Evolutionary conservation across 2,329 filamentous ascomycete genomes (phyloP).

Genomic region (Tricladium varicosporioides): DNA sequence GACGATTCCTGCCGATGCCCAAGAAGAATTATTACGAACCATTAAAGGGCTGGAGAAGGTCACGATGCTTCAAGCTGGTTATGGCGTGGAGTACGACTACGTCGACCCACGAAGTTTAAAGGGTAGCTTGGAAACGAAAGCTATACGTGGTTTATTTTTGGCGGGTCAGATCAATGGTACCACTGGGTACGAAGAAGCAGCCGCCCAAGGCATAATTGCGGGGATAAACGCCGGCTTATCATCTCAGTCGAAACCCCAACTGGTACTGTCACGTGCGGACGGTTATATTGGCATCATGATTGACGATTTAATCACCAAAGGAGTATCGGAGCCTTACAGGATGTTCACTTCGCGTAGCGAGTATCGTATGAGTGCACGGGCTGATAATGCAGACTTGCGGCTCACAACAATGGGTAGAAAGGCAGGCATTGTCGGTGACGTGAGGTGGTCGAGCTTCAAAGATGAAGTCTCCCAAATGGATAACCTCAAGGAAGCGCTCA

Average conservation of each 20-base stretch:
- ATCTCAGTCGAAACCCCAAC: slow-evolving; percentile 60
- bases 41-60: slow-evolving; percentile 87
- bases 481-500: slow-evolving; percentile 61
- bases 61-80: slow-evolving; percentile 89
- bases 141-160: slow-evolving; percentile 82
- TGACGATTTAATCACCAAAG: slow-evolving; percentile 94
- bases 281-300: slow-evolving; percentile 99
- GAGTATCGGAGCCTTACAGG: slow-evolving; percentile 92
- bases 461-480: slow-evolving; percentile 66
- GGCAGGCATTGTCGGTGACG: slow-evolving; percentile 76
- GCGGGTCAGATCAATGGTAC: slow-evolving; percentile 98
- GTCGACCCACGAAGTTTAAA: slow-evolving; percentile 87
- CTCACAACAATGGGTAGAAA: slow-evolving; percentile 75
- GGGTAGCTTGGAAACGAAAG: slow-evolving; percentile 90
- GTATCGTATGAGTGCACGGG: slow-evolving; percentile 86
- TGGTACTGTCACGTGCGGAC: slow-evolving; percentile 76
- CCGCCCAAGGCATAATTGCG: slow-evolving; percentile 87
- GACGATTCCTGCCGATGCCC: slow-evolving; percentile 87
- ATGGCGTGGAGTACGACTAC: slow-evolving; percentile 98
- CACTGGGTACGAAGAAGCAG: slow-evolving; percentile 96
- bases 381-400: slow-evolving; percentile 90
- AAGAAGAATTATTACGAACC: slow-evolving; percentile 80
- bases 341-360: slow-evolving; percentile 98
- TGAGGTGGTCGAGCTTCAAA: slow-evolving; percentile 70
- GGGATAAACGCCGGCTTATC: slow-evolving; percentile 92